These are phyloP conservation scores for Scutellaria baicalensis DNA, from an alignment of 257 asterid species.

Conservation along the genomic window DNA sequence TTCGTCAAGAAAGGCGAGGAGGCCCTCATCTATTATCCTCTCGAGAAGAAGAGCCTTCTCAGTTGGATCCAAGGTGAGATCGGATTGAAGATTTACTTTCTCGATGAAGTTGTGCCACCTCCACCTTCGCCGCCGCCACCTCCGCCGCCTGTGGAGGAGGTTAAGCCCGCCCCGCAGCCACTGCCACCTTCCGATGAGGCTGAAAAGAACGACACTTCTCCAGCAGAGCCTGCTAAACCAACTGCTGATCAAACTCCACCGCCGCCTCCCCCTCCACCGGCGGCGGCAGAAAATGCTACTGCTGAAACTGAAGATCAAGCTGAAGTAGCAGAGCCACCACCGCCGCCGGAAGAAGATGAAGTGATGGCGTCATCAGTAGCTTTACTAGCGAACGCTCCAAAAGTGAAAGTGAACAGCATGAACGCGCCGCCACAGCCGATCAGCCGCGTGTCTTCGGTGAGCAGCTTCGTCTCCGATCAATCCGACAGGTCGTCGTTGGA, in stretches of 20 bases:
- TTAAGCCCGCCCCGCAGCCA: constrained; percentile 23
- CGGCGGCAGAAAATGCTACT: background rate
- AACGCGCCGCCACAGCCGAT: constrained; percentile 62
- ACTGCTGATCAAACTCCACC: constrained; percentile 15
- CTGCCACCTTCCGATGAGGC: constrained; percentile 3
- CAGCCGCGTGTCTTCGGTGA: constrained; percentile 64
- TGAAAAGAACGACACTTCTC: constrained; percentile 2
- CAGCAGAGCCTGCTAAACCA: constrained; percentile 21
- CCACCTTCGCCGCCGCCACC: constrained; percentile 37
- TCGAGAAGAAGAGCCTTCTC: constrained; percentile 56
- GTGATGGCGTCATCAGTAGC: constrained; percentile 51
- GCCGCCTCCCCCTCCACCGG: background rate
- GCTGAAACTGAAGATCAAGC: constrained; percentile 7
- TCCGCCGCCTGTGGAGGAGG: constrained; percentile 24
- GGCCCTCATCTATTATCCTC: constrained; percentile 69
- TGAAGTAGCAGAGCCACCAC: no score
- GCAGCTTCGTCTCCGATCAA: constrained; percentile 64
- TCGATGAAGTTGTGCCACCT: constrained; percentile 44
- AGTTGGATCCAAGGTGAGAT: constrained; percentile 82
- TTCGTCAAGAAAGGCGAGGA: constrained; percentile 89
- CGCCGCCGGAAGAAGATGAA: constrained; percentile 1
- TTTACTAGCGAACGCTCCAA: constrained; percentile 26
- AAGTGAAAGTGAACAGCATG: constrained; percentile 32
- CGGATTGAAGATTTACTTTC: constrained; percentile 68
- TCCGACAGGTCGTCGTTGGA: constrained; percentile 52